Evolutionary conservation across 805 yeast genomes (phyloP).

Genomic region (Suhomyces pyralidae): DNA sequence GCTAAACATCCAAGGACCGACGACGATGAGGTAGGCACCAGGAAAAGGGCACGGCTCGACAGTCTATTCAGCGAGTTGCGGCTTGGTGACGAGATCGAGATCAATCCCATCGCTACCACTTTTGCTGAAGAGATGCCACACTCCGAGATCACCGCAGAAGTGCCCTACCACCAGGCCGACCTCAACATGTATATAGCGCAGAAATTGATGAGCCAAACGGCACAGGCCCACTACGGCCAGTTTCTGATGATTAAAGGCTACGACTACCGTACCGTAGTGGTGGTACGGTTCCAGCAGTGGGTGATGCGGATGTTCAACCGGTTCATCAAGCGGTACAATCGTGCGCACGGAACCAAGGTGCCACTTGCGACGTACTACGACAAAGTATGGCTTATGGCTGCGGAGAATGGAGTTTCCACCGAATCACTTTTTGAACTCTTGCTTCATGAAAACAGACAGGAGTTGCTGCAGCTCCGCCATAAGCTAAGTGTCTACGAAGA

Average conservation of each 20-base stretch:
- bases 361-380: conserved; percentile 20
- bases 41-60: conserved; percentile 33
- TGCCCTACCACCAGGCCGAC: conserved; percentile 5
- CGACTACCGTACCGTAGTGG: conserved; percentile 22
- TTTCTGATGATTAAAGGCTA: conserved; percentile 24
- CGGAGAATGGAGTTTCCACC: conserved; percentile 17
- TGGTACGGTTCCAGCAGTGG: conserved; percentile 34
- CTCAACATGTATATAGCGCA: conserved; percentile 20
- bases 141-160: conserved; percentile 6
- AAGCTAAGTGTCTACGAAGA: conserved; percentile 2
- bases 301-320: conserved; percentile 32
- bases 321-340: conserved; percentile 30
- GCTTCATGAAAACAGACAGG: conserved; percentile 24
- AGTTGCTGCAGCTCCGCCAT: conserved; percentile 14
- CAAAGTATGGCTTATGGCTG: conserved; percentile 22
- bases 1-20: conserved; percentile 5
- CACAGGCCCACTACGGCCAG: conserved; percentile 15
- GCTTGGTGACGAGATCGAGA: conserved; percentile 11
- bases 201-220: conserved; percentile 23
- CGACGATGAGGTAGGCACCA: conserved; percentile 5
- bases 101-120: conserved; percentile 13
- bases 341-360: conserved; percentile 11
- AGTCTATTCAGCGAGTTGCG: conserved; percentile 22
- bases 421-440: conserved; percentile 25
- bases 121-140: conserved; percentile 8